Evolutionary conservation across 2,329 filamentous ascomycete species (phyloP).

Genomic region (Talaromyces atroroseus): DNA sequence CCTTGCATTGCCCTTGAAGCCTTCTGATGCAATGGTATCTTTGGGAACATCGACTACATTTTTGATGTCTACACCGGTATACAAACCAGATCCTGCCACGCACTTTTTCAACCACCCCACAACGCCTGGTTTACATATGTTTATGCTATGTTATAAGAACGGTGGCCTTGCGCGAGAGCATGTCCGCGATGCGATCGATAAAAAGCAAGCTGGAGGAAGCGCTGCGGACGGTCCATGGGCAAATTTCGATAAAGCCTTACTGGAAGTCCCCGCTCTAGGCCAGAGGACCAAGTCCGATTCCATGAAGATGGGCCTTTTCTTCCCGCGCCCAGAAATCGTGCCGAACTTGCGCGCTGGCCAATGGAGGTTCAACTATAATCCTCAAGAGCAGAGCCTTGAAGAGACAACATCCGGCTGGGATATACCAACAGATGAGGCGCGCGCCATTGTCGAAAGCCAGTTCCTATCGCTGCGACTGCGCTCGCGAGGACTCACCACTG

Average conservation of each 20-base stretch:
- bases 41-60: slow-evolving; percentile 95
- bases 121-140: slow-evolving; percentile 90
- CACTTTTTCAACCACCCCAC: slow-evolving; percentile 99
- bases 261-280: slow-evolving; percentile 64
- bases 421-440: slow-evolving; percentile 64
- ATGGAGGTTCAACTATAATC: slow-evolving; percentile 69
- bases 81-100: slow-evolving; percentile 82
- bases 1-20: slow-evolving; percentile 77
- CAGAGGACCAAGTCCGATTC: slow-evolving; percentile 49
- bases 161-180: slow-evolving; percentile 88
- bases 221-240: slow-evolving; percentile 60
- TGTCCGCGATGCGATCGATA: slow-evolving; percentile 73
- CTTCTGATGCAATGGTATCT: slow-evolving; percentile 88
- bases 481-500: slow-evolving; percentile 66
- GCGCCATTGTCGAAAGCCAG: slow-evolving; percentile 90
- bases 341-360: slow-evolving; percentile 81
- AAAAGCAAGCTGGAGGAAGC: slow-evolving; percentile 40
- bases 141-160: slow-evolving; percentile 99
- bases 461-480: slow-evolving; percentile 85
- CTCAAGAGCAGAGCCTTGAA: slow-evolving; percentile 46
- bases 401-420: slow-evolving; percentile 52
- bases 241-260: slow-evolving; percentile 69
- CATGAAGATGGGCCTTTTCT: slow-evolving; percentile 91
- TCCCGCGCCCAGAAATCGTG: slow-evolving; percentile 90
- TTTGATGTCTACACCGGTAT: slow-evolving; percentile 91